Percentiles rank a stretch among this genome's conserved stretches.
These are phyloP conservation scores for Neurospora sp. DNA, from an alignment of 495 filamentous ascomycete species.

Conservation along the genomic window DNA sequence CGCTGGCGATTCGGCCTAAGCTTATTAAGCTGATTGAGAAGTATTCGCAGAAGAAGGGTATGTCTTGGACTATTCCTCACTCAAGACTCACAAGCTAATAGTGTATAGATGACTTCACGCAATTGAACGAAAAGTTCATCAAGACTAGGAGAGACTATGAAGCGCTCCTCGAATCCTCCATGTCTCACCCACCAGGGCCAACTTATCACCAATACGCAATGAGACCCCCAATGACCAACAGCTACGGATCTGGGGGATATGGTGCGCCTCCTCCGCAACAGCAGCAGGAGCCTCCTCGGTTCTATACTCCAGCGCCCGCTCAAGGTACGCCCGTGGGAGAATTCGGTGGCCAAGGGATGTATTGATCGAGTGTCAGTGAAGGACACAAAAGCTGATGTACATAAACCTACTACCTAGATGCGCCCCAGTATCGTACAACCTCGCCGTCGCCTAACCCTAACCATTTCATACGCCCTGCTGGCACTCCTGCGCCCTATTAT, in stretches of 20 bases:
- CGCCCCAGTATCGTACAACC: conserved; percentile 32
- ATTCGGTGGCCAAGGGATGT: conserved; percentile 17
- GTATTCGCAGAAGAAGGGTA: conserved; percentile 98
- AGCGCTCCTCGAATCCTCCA: conserved; percentile 86
- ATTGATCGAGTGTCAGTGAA: conserved; percentile 14
- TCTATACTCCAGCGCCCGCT: conserved; percentile 51
- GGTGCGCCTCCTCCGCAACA: conserved; percentile 37
- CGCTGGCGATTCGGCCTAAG: conserved; percentile 88
- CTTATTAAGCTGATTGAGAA: conserved; percentile 97
- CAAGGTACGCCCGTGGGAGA: conserved; percentile 25
- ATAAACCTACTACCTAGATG: conserved; percentile 14
- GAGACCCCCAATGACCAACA: conserved; percentile 51
- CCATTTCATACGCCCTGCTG: conserved; percentile 21
- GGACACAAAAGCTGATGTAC: conserved; percentile 17
- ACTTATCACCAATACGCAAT: conserved; percentile 55
- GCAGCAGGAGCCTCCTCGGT: conserved; percentile 57
- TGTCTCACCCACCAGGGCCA: conserved; percentile 75
- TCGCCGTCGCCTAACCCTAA: conserved; percentile 39
- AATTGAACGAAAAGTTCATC: conserved; percentile 98
- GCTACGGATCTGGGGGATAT: conserved; percentile 45
- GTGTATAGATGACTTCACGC: conserved; percentile 84
- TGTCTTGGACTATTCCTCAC: not conserved
- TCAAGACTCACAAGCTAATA: conserved; percentile 8
- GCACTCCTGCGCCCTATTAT: conserved; percentile 33
- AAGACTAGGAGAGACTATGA: conserved; percentile 96